Base-by-base conservation (phyloP, 176 grass and related monocot genomes). In the Oryza longistaminata region DNA sequence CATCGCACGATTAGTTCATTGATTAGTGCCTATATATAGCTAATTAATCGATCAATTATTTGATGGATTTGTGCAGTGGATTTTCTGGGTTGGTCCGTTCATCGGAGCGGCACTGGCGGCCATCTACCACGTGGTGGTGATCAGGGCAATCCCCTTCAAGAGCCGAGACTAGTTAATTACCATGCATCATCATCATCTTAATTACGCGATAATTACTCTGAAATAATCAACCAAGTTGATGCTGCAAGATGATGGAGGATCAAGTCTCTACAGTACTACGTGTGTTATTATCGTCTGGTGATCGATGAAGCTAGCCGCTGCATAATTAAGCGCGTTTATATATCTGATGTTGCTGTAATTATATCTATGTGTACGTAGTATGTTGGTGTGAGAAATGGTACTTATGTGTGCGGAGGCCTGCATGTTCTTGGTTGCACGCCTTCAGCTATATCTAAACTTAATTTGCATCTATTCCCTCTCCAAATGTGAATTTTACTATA, bases 121-220 rank as follows among this genome's bases (percentile, higher is more conserved):
- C 45, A 65, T 94, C 7, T 97, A 97, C 90, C 95, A 97, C 86
- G 88, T 91, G 33, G 88, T 97, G 33, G 78, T 97, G 45, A 94
- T 97, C 88, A 87, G 92, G 71, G 95, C 95, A 11, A 92, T 97
- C 70, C 95, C 95, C 83, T 97, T 97, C 92, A 97, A 94, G 90
- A 91, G 75, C 90, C 87, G 92, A 80, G 78, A 73, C 78, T 83
- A 64, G 44, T 6, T 35, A 35, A 37, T 6, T n/a, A 58, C 24
- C 1, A 34, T 5, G 4, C 33, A n/a, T 3, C 5, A 39, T 70
- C 33, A n/a, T 6, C 5, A 39, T 55, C 79, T 62, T n/a, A 21
- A 21, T 61, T 21, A 19, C 2, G 6, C 19, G 19, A 58, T 3
- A 58, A n/a, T 58, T 58, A 58, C 7, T 58, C 53, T n/a, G 6